Evolutionary conservation across 371 early-diverging fungal species (phyloP), one percentile per base, ranked within the genome.

Genomic region (Umbelopsis sp.): DNA sequence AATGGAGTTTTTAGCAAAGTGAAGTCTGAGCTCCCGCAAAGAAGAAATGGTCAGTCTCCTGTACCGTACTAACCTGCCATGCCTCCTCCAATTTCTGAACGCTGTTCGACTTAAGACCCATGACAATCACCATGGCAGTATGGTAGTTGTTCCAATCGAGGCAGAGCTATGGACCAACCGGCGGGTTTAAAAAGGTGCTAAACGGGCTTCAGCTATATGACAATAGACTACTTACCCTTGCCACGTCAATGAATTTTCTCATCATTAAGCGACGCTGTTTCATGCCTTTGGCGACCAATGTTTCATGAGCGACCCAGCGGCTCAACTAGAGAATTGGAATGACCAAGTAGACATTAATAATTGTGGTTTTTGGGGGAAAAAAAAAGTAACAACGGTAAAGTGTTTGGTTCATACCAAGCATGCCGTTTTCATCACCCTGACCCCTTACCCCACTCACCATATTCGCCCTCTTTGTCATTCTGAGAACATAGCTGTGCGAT

Each of bases 241-340:
- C 75, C 37, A 80, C 71, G 11, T 79, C 77, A 29, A 83, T 79
- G 14, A 80, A 72, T 18, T 79, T 80, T 45, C 69, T 65, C 1
- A 80, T 50, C 41, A 76, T 57, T n/a, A 32, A 52, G 32, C 79
- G 72, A 37, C 73, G 71, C 9, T 74, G 64, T 50, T 83, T 83
- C 14, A 72, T 18, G 29, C 52, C 66, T 38, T 74, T 66, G 3
- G 68, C 50, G n/a, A 65, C 70, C 63, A 68, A 69, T 10, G 80
- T 51, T 51, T 83, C 83, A 74, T 79, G 78, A 16, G 69, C 67
- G n/a, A 83, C 72, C 83, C 83, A 83, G 70, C 79, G 79, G 22
- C 70, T 77, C 44, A 80, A 38, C 69, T 72, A 63, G 46, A 38
- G 38, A 20, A 24, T 4, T 32, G 65, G 4, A 45, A 2, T 20